Base-by-base conservation (phyloP, 108 stramenopile genomes). In the Pseudonitzschia multiseries region DNA sequence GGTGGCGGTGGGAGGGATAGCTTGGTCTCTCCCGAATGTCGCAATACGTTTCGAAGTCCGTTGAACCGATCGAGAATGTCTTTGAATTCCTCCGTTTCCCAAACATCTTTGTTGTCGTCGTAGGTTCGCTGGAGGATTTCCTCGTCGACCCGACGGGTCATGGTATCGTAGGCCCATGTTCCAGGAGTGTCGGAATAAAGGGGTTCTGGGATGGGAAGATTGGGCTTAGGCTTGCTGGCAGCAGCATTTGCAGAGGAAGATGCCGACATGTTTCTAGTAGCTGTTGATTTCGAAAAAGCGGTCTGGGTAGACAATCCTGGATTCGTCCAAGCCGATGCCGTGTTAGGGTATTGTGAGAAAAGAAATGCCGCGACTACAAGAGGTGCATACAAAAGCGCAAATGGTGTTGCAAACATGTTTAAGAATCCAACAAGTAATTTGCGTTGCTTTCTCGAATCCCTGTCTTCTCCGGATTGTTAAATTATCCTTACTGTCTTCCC, bases 161-260 rank as follows among this genome's bases (percentile, higher is more conserved):
- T 97, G 36, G 98, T 98, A 80, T 97, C 96, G 68, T 97, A 78
- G 0, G 98, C 96, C 98, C 98, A 98, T 56, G 95, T 96, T 28
- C 96, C 96, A 12, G 93, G 94, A 40, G 69, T 83, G 21, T 74
- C 70, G 26, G 93, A 91, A 20, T 77, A 70, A 27, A 96, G 81
- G 12, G 88, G 86, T 12, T 76, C 71, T 4, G 95, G 95, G 0
- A 91, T 71, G 41, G 92, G 86, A 20, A 93, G 85, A 1, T 68
- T 83, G 5, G 94, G 94, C 24, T 84, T 73, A 1, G 89, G 88
- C 51, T 72, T 73, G 65, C 69, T 82, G 64, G 69, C 60, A 13
- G 32, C 29, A 14, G 13, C 36, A 33, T 31, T 29, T 1, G 20
- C 29, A 29, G n/a, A 13, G 20, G 32, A 18, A 62, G 61, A 40